Conservation (phyloP, 345 rosid genomes). For the Eucalyptus melliodora region DNA sequence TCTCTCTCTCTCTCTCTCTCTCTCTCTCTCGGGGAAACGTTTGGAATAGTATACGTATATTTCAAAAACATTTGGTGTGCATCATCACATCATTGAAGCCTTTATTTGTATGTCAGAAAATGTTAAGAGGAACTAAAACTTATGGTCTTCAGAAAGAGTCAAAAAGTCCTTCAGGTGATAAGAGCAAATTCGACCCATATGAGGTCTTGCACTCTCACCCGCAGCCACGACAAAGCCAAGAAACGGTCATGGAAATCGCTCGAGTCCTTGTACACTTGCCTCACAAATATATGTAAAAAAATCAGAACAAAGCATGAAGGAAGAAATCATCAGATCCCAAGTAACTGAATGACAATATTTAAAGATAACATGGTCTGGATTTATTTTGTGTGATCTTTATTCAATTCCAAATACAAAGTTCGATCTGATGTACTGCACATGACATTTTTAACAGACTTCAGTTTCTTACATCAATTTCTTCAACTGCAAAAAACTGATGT, state of each 20-base stretch:
- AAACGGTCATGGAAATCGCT: no score
- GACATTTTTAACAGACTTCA: background rate
- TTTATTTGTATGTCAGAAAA: background rate
- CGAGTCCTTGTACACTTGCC: no score
- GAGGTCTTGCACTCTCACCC: no score
- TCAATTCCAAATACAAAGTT: background rate
- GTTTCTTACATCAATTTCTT: background rate
- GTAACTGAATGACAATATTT: background rate
- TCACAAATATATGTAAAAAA: background rate
- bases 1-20: no score
- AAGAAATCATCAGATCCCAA: background rate
- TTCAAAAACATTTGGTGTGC: background rate
- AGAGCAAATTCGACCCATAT: no score
- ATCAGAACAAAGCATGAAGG: background rate
- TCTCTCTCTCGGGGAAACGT: background rate
- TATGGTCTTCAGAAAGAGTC: background rate
- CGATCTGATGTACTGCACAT: background rate
- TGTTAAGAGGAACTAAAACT: background rate
- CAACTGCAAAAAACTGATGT: conserved; percentile 1
- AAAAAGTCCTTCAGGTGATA: background rate
- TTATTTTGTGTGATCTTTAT: background rate
- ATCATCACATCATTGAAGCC: background rate
- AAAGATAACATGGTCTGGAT: background rate
- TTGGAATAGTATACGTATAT: background rate
- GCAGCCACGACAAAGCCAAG: no score